Base-by-base conservation (phyloP, 2,329 filamentous ascomycete species). In the Colletotrichum tofieldiae region DNA sequence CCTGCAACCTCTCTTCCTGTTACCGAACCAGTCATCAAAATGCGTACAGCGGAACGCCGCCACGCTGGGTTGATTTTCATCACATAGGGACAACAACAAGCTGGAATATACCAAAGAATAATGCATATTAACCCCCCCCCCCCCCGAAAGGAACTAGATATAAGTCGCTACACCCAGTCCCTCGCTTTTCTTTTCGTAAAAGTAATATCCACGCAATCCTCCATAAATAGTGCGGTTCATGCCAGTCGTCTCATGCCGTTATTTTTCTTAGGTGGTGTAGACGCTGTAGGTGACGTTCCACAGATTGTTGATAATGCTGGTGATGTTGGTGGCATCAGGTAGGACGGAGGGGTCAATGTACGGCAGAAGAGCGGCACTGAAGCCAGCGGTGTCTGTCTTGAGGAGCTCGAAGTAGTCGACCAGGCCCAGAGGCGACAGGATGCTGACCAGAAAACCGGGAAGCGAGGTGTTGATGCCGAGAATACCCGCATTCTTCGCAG, bases 271-370 rank as follows among this genome's bases (percentile, higher is more conserved):
- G n/a, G 29, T 20, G 26, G 37, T 18, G 14, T 51, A 52, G 20
- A 29, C 3, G 2, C 18, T 12, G 1, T 32, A 18, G 4, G 39
- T 43, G 6, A 5, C 12, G 1, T 11, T n/a, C 23, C 54, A 1
- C 1, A 20, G 5, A 18, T 35, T 52, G 18, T 41, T 54, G 35
- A 64, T 39, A 23, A 16, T 11, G 4, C 8, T 23, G 11, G 37
- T n/a, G 1, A 16, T 1, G 6, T n/a, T 1, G 0, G n/a, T 32
- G 32, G 49, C 23, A 1, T 16, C 18, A 7, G 16, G 0, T 8
- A n/a, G 16, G 23, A 26, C 12, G 3, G 47, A 5, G 2, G 5
- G 3, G 12, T 54, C 49, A 3, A 64, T 1, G 29, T 16, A 49
- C 16, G 26, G 2, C 29, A 56, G 5, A 26, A 65, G 6, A 2